Evolutionary conservation across 495 filamentous ascomycete genomes (phyloP), one percentile per base, ranked within the genome.

Genomic region (Penicillium arizonense): DNA sequence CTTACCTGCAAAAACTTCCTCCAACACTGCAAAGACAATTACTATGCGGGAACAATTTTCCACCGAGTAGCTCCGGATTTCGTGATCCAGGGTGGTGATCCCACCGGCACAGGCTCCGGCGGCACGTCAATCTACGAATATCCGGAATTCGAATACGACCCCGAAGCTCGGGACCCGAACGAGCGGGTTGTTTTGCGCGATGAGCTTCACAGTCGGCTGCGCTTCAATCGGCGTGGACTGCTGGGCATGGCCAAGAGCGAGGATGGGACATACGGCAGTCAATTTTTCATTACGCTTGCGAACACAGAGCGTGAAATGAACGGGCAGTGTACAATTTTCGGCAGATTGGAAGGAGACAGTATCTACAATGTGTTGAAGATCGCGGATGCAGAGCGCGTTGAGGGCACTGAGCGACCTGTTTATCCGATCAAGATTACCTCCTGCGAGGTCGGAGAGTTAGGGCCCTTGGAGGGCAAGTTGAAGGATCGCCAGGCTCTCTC

Each of bases 361-460:
- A 91, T 99, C 43, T 99, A 91, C 69, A 97, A 96, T 66, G 68
- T 99, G 54, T 82, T 94, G 62, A 90, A 90, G 70, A 96, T 96
- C 74, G 91, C 87, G 9, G 91, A 97, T 61, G 82, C 82, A 6
- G 94, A 97, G 64, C 72, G 92, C 16, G 80, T 84, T 46, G 88
- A 89, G 61, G 87, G 85, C 23, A 81, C 75, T n/a, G 94, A 97
- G 52, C 81, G 88, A 56, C 93, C 93, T 24, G 61, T 96, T 13
- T 99, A 96, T 70, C 89, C 93, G 4, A 79, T 88, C 23, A 91
- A 84, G 67, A 83, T 99, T 47, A 87, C 83, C 0, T 78, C 80
- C 3, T 80, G 86, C 36, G 90, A 97, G 67, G 83, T 99, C 12
- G 72, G 74, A 20, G 75, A 78, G 59, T 67, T 97, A 62, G 89